Conservation (phyloP, 306 rosid genomes). For the Sicyos baderoa region DNA sequence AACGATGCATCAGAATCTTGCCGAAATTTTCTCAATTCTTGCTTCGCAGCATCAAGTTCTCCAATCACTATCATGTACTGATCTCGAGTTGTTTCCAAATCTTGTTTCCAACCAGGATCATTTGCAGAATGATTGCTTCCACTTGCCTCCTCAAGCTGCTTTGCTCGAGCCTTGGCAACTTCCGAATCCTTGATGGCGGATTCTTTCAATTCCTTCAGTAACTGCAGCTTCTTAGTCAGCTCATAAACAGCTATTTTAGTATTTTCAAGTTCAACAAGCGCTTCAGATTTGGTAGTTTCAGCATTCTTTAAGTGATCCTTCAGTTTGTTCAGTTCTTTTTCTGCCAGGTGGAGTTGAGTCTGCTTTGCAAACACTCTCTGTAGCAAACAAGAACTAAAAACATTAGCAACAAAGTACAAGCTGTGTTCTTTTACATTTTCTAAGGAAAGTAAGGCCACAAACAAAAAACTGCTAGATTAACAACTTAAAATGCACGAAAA, state of each 20-base stretch:
- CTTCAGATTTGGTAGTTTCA: slow-evolving; percentile 71
- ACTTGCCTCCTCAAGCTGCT: slow-evolving; percentile 53
- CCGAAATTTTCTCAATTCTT: slow-evolving; percentile 54
- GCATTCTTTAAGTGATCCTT: slow-evolving; percentile 75
- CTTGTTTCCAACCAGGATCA: slow-evolving; percentile 56
- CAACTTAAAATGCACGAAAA: not conserved
- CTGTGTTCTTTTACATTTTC: not conserved
- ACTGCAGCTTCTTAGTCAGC: slow-evolving; percentile 50
- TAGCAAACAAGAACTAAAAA: slow-evolving; percentile 23
- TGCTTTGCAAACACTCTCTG: slow-evolving; percentile 83
- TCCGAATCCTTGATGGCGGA: slow-evolving; percentile 51
- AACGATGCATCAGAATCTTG: slow-evolving; percentile 62
- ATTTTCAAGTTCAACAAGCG: slow-evolving; percentile 71
- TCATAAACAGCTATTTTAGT: slow-evolving; percentile 53
- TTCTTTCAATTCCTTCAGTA: slow-evolving; percentile 58
- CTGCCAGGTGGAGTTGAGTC: slow-evolving; percentile 72
- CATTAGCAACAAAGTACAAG: not conserved
- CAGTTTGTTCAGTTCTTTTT: slow-evolving; percentile 73
- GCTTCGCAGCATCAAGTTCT: slow-evolving; percentile 78
- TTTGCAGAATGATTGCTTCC: slow-evolving; percentile 33
- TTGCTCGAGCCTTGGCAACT: slow-evolving; percentile 49
- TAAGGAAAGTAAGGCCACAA: not conserved
- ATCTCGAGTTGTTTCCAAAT: slow-evolving; percentile 55
- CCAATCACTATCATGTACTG: slow-evolving; percentile 50
- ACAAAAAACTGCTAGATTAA: not conserved